phyloP scores from a whole-genome alignment of 192 early-diverging fungal genomes.

The Mortierella hygrophila region DNA sequence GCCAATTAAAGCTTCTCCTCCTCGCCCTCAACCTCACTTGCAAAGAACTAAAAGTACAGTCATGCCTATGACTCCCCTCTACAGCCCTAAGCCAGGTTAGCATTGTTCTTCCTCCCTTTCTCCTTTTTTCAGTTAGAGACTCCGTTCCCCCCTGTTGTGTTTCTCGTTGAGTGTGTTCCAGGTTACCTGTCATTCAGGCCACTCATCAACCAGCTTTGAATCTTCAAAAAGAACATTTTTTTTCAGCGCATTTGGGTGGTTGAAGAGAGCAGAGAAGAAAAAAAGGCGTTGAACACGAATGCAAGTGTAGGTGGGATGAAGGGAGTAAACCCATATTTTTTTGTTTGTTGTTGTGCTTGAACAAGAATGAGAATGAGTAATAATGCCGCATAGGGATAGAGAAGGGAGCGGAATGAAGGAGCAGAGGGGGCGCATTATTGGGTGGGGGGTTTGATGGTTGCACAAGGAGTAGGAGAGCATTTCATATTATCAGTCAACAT shows the following conservation, averaged over 20 bases:
- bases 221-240: neutral
- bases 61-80: neutral
- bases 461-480: neutral
- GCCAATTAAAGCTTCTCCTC: neutral
- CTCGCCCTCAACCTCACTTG: neutral
- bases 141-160: neutral
- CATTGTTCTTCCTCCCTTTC: neutral
- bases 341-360: neutral
- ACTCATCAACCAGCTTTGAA: neutral
- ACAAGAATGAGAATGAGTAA: neutral
- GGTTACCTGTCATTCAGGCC: neutral
- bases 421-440: neutral
- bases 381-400: neutral
- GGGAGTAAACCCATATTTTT: neutral
- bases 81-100: neutral
- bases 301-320: too few relatives aligned
- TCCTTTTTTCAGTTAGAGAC: neutral
- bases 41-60: too few relatives aligned
- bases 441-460: neutral
- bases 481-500: neutral
- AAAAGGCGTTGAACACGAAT: too few relatives aligned
- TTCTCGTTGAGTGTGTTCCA: neutral
- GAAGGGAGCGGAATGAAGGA: neutral
- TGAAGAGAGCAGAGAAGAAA: too few relatives aligned
- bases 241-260: neutral